Conservation (phyloP, 805 yeast genomes). For the Schwanniomyces pseudopolymorphus region DNA sequence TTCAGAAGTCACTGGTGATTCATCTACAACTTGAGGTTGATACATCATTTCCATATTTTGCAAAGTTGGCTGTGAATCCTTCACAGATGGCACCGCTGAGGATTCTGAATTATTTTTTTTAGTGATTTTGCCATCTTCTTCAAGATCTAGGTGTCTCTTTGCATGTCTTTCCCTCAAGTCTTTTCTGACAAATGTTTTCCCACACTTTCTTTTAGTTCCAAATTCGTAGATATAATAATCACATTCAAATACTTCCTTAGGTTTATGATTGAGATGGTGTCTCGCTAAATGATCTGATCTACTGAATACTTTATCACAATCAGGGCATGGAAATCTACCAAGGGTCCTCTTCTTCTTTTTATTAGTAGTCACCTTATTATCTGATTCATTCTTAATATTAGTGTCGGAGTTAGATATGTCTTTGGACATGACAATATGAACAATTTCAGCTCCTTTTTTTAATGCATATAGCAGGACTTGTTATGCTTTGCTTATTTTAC, state of each 20-base stretch:
- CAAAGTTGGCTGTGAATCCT: slow-evolving; percentile 8
- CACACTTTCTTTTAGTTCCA: slow-evolving; percentile 45
- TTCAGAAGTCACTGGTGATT: neutral
- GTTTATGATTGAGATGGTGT: slow-evolving; percentile 61
- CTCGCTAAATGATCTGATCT: slow-evolving; percentile 65
- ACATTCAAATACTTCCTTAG: slow-evolving; percentile 54
- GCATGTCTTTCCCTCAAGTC: slow-evolving; percentile 50
- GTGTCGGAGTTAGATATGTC: neutral
- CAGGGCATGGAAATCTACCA: slow-evolving; percentile 36
- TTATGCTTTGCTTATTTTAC: neutral
- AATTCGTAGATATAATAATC: slow-evolving; percentile 47
- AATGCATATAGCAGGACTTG: neutral
- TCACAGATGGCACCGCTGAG: neutral
- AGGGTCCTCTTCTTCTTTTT: slow-evolving; percentile 24
- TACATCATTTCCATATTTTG: neutral
- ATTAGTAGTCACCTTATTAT: neutral
- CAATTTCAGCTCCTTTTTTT: neutral
- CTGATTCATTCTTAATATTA: neutral
- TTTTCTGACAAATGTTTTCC: slow-evolving; percentile 61
- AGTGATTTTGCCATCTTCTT: neutral
- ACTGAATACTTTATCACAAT: slow-evolving; percentile 56
- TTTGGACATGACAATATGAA: neutral
- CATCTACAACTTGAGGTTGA: neutral
- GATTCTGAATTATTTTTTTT: neutral
- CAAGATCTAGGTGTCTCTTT: slow-evolving; percentile 23